These are phyloP conservation scores for Yamadazyma triangularis DNA, from an alignment of 1,139 yeast species.

Conservation along the genomic window DNA sequence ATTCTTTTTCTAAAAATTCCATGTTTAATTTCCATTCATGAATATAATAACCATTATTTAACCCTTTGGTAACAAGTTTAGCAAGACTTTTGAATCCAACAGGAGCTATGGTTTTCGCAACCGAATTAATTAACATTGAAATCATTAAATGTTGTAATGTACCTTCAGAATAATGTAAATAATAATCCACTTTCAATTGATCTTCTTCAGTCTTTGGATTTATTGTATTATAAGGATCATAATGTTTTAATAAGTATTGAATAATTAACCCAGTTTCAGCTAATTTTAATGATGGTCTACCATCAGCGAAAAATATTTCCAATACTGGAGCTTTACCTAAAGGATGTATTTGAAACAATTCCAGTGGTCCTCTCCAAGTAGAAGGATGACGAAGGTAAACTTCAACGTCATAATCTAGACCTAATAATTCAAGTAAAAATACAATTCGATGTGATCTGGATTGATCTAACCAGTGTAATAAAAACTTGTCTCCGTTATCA, in stretches of 20 bases:
- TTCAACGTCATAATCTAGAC: slow-evolving; percentile 47
- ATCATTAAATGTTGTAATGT: slow-evolving; percentile 46
- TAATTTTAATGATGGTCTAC: slow-evolving; percentile 27
- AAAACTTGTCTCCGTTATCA: slow-evolving; percentile 14
- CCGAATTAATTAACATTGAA: slow-evolving; percentile 37
- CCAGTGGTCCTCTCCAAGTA: slow-evolving; percentile 42
- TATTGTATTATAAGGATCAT: slow-evolving; percentile 34
- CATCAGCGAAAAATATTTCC: slow-evolving; percentile 44
- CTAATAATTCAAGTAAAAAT: slow-evolving; percentile 37
- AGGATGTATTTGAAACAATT: slow-evolving; percentile 49
- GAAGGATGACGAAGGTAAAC: slow-evolving; percentile 40
- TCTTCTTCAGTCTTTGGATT: slow-evolving; percentile 28
- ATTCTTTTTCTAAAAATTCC: slow-evolving; percentile 36
- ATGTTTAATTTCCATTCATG: slow-evolving; percentile 40
- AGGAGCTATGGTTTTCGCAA: slow-evolving; percentile 42
- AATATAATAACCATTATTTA: slow-evolving; percentile 38
- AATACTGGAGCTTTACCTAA: slow-evolving; percentile 54
- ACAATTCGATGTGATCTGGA: slow-evolving; percentile 37
- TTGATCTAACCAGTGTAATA: slow-evolving; percentile 17
- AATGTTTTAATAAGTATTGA: slow-evolving; percentile 37
- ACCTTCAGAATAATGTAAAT: slow-evolving; percentile 54
- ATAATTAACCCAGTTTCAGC: slow-evolving; percentile 49
- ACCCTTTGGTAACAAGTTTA: slow-evolving; percentile 33
- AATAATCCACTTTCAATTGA: slow-evolving; percentile 42
- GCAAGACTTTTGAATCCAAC: slow-evolving; percentile 40